Evolutionary conservation across 139 green algal genomes (phyloP).

Genomic region (Trebouxia sp.): DNA sequence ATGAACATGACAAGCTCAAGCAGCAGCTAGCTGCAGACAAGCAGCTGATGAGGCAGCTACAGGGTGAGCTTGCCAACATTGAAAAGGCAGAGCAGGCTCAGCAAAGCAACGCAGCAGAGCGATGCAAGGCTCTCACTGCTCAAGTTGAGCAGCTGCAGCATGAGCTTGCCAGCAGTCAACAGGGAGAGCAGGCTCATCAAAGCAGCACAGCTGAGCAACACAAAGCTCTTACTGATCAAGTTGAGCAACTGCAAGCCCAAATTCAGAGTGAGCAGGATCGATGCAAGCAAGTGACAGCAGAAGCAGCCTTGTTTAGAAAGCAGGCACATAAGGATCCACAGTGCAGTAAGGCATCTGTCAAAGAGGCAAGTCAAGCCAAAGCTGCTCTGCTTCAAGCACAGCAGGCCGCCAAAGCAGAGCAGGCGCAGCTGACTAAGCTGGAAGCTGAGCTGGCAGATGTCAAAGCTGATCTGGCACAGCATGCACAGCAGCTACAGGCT

Average conservation of each 20-base stretch:
- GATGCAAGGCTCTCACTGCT: background rate
- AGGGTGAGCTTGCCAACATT: background rate
- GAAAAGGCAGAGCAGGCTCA: background rate
- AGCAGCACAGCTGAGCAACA: background rate
- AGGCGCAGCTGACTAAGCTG: background rate
- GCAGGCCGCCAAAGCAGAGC: background rate
- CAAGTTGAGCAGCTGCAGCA: background rate
- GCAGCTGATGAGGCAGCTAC: background rate
- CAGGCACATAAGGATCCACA: background rate
- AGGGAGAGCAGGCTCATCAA: background rate
- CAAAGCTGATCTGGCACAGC: background rate
- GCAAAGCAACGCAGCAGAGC: background rate
- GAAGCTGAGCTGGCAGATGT: background rate
- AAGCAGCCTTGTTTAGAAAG: background rate
- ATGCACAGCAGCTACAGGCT: slow-evolving; percentile 2
- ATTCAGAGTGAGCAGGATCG: background rate
- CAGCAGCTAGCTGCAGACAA: background rate
- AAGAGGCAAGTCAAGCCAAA: background rate
- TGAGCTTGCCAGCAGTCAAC: background rate
- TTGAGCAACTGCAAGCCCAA: background rate
- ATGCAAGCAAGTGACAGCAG: background rate
- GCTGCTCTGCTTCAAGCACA: background rate
- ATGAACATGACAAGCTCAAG: background rate
- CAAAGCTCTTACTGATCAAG: background rate
- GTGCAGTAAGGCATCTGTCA: background rate